Conservation (phyloP, 2,329 filamentous ascomycete genomes). For the Stagonosporopsis rhizophila region DNA sequence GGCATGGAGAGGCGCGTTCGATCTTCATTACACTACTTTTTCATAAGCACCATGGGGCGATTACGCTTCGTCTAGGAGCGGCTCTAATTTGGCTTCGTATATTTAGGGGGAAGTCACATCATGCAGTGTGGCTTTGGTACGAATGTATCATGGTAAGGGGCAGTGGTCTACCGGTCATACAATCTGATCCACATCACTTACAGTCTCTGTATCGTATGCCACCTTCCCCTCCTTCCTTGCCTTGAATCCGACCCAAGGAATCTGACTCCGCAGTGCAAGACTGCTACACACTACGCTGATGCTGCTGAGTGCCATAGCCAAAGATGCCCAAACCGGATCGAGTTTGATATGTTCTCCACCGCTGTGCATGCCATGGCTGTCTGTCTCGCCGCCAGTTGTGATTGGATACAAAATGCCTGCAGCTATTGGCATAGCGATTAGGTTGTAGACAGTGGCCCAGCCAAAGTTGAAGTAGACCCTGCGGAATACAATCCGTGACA, state of each 20-base stretch:
- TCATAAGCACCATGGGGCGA: not conserved
- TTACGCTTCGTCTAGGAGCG: not conserved
- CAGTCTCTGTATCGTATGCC: not conserved
- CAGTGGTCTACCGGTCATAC: slow-evolving; percentile 1
- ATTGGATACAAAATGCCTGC: slow-evolving; percentile 78
- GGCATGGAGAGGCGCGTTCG: slow-evolving; percentile 20
- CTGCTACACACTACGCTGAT: slow-evolving; percentile 88
- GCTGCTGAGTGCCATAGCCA: slow-evolving; percentile 93
- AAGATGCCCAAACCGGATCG: slow-evolving; percentile 83
- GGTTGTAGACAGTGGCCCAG: slow-evolving; percentile 86
- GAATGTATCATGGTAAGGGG: not conserved
- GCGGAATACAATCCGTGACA: slow-evolving; percentile 75
- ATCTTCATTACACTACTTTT: not conserved
- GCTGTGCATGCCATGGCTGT: slow-evolving; percentile 49
- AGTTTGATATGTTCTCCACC: slow-evolving; percentile 64
- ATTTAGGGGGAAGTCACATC: slow-evolving; percentile 2
- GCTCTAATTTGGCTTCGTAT: not conserved
- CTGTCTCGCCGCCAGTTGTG: slow-evolving; percentile 57
- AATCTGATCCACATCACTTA: not conserved
- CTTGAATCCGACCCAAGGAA: slow-evolving; percentile 55
- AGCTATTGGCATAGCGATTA: slow-evolving; percentile 78
- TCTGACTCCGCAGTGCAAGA: slow-evolving; percentile 67
- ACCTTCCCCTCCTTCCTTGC: slow-evolving; percentile 19
- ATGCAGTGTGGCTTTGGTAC: slow-evolving; percentile 6
- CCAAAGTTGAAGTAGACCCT: slow-evolving; percentile 84